Base-by-base conservation (phyloP, 2,329 filamentous ascomycete genomes). In the Verruconis gallopava region DNA sequence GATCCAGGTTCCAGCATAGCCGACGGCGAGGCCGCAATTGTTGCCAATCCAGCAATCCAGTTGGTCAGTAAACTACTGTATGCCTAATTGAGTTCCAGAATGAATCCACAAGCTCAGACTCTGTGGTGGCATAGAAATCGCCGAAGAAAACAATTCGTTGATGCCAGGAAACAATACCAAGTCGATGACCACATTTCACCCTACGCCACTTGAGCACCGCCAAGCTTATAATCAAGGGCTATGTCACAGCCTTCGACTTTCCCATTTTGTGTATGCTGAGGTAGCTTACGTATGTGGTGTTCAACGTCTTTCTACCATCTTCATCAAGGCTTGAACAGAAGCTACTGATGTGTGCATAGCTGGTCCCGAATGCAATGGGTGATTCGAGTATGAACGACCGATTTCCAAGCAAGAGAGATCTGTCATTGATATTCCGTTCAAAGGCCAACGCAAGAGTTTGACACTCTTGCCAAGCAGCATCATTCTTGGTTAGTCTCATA, bases 91-190 rank as follows among this genome's bases (percentile, higher is more conserved):
- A 15, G 17, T 36, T 36, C 11, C 17, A 36, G 33, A 6, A 36
- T 18, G 17, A 36, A 18, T 36, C 17, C 17, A 36, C 33, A 36
- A 15, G 9, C 33, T 36, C 33, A 36, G 33, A 36, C 33, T 36
- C 33, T 36, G 33, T 36, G 33, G 33, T 36, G 33, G 33, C 33
- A 36, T 36, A 36, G 33, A 13, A 36, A 15, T 36, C 33, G 33
- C 33, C 33, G 33, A 36, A 18, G 33, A 36, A 36, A 18, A 36
- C 33, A 36, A 36, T 36, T 36, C 33, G 33, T 36, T 36, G 33
- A 36, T 36, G 33, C 11, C 17, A 36, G 33, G 33, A 36, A 36
- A 36, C 33, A 36, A 36, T 15, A 36, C 17, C 33, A 36, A 36
- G 33, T 18, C 33, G 33, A 18, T 36, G 33, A 36, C 33, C 33